phyloP scores from a whole-genome alignment of 495 filamentous ascomycete species.

The Neurospora africana region DNA sequence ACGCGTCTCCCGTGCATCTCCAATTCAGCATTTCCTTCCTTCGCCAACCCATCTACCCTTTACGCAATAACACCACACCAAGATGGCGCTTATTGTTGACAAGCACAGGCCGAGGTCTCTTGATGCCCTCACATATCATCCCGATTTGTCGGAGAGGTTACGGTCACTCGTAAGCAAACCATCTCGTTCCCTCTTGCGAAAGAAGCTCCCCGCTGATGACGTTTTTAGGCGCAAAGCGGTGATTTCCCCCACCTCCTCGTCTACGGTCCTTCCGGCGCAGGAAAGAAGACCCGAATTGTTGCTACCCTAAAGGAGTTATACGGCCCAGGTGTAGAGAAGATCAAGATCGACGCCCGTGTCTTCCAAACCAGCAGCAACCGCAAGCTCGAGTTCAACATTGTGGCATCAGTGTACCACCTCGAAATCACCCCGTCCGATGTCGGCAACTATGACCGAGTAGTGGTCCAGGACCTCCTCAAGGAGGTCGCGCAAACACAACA shows the following conservation, averaged over 20 bases:
- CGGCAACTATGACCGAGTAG: slow-evolving; percentile 91
- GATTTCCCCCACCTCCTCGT: slow-evolving; percentile 96
- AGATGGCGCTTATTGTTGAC: slow-evolving; percentile 74
- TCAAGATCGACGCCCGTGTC: slow-evolving; percentile 90
- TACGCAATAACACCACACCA: background rate
- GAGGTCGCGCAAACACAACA: slow-evolving; percentile 98
- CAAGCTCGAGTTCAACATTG: slow-evolving; percentile 98
- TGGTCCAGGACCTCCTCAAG: slow-evolving; percentile 90
- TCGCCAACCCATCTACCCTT: background rate
- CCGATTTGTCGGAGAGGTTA: slow-evolving; percentile 77
- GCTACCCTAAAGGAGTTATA: slow-evolving; percentile 88
- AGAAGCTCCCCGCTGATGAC: slow-evolving; percentile 1
- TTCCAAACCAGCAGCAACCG: slow-evolving; percentile 93
- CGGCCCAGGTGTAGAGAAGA: slow-evolving; percentile 88
- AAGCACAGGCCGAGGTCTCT: slow-evolving; percentile 87
- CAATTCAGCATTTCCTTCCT: background rate
- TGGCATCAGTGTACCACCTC: slow-evolving; percentile 88
- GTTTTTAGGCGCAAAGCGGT: slow-evolving; percentile 72
- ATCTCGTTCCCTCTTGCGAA: background rate
- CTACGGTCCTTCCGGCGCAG: slow-evolving; percentile 91
- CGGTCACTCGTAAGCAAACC: slow-evolving; percentile 63
- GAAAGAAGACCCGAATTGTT: slow-evolving; percentile 94
- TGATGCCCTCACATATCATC: slow-evolving; percentile 78
- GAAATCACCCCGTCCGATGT: slow-evolving; percentile 97
- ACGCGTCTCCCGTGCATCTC: slow-evolving; percentile 12